A percentile compares a stretch with the other conserved stretches of the same genome.
These are phyloP conservation scores for Eimeria necatrix DNA, from an alignment of 169 alveolate genomes.

Conservation along the genomic window DNA sequence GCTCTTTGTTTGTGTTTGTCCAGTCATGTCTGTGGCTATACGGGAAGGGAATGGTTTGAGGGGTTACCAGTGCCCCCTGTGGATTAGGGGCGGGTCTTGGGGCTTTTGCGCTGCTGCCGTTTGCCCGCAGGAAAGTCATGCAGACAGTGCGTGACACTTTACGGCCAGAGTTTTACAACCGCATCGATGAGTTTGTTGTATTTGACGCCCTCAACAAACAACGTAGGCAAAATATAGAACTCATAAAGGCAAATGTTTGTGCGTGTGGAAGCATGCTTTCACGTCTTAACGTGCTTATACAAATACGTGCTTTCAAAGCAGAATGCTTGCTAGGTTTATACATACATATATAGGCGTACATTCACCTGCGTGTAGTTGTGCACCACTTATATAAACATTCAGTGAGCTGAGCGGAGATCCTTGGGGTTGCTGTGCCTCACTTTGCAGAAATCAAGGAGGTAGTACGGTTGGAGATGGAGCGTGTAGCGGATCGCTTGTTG, in stretches of 20 bases:
- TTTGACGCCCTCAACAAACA: conserved; percentile 79
- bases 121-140: conserved; percentile 64
- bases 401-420: background rate
- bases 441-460: conserved; percentile 88
- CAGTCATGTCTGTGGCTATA: background rate
- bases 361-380: no score
- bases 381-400: no score
- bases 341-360: no score
- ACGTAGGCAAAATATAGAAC: conserved; percentile 45
- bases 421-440: background rate
- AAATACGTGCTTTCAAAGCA: background rate
- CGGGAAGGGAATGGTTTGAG: background rate
- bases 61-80: background rate
- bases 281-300: background rate
- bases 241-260: background rate
- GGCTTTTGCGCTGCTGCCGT: background rate
- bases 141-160: conserved; percentile 83
- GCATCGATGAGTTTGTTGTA: conserved; percentile 92
- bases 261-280: background rate
- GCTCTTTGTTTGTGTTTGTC: background rate
- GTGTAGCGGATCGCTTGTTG: conserved; percentile 88
- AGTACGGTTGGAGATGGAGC: conserved; percentile 89
- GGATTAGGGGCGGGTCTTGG: background rate
- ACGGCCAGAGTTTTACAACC: conserved; percentile 93
- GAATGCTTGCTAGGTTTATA: background rate